phyloP scores from a whole-genome alignment of 2,329 filamentous ascomycete species.

The Cyclaneusma minus region DNA sequence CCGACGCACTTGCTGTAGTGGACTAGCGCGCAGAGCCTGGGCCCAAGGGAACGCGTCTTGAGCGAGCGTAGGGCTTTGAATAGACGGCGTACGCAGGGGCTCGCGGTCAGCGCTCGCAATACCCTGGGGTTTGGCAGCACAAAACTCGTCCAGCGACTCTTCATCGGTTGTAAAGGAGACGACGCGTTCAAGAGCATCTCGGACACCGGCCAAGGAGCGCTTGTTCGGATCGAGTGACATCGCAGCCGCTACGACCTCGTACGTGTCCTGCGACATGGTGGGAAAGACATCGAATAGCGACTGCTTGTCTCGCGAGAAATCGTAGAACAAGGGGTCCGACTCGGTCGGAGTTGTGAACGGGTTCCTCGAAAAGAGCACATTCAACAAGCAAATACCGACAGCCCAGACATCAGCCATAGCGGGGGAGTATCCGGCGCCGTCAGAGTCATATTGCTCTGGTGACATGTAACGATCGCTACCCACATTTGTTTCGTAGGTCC shows the following conservation, averaged over 20 bases:
- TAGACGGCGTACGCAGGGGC: slow-evolving; percentile 85
- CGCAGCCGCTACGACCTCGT: slow-evolving; percentile 79
- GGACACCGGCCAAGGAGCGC: slow-evolving; percentile 65
- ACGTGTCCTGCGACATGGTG: slow-evolving; percentile 96
- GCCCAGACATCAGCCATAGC: slow-evolving; percentile 94
- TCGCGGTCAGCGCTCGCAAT: slow-evolving; percentile 82
- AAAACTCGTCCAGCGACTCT: slow-evolving; percentile 86
- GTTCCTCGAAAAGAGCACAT: slow-evolving; percentile 92
- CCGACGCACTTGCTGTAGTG: slow-evolving; percentile 58
- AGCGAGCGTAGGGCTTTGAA: slow-evolving; percentile 74
- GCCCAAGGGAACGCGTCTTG: slow-evolving; percentile 87
- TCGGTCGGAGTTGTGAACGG: slow-evolving; percentile 84
- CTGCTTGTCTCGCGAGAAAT: slow-evolving; percentile 87
- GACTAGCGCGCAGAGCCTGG: slow-evolving; percentile 68
- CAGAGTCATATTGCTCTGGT: slow-evolving; percentile 90
- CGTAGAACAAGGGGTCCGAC: slow-evolving; percentile 82
- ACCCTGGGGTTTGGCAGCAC: slow-evolving; percentile 61
- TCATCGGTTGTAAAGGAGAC: slow-evolving; percentile 90
- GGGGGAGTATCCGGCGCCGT: slow-evolving; percentile 76
- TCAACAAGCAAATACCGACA: slow-evolving; percentile 89
- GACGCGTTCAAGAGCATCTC: slow-evolving; percentile 62
- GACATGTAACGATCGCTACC: slow-evolving; percentile 99
- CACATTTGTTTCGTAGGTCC: slow-evolving; percentile 85
- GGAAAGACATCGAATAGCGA: slow-evolving; percentile 96
- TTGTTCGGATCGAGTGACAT: slow-evolving; percentile 83